phyloP scores from a whole-genome alignment of 1,284 basidiomycete species.

The Naganishia sp. region DNA sequence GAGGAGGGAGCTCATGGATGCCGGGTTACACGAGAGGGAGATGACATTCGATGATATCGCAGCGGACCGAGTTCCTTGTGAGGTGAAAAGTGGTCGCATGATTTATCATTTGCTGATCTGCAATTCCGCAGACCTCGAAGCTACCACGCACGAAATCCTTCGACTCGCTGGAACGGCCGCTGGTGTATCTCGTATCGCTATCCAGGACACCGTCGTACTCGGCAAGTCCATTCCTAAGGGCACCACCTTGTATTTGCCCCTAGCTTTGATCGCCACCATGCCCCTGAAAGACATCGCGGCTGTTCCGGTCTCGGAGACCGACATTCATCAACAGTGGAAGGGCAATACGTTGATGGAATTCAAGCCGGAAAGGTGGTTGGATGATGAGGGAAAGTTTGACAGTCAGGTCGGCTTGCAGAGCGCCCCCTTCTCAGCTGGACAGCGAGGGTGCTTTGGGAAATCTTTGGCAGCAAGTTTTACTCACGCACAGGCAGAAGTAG shows the following conservation, averaged over 20 bases:
- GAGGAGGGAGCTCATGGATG: slow-evolving; percentile 20
- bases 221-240: slow-evolving; percentile 42
- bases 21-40: slow-evolving; percentile 22
- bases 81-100: not conserved
- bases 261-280: slow-evolving; percentile 5
- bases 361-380: slow-evolving; percentile 43
- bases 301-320: not conserved
- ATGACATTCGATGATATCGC: slow-evolving; percentile 20
- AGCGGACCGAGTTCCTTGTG: slow-evolving; percentile 27
- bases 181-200: slow-evolving; percentile 38
- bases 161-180: slow-evolving; percentile 40
- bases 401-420: slow-evolving; percentile 39
- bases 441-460: slow-evolving; percentile 45
- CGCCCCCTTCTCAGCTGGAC: slow-evolving; percentile 42
- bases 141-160: slow-evolving; percentile 42
- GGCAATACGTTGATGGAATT: slow-evolving; percentile 37
- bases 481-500: not conserved
- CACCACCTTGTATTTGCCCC: slow-evolving; percentile 38
- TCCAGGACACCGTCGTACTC: slow-evolving; percentile 39
- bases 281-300: slow-evolving; percentile 6
- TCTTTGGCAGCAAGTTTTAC: slow-evolving; percentile 43
- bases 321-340: slow-evolving; percentile 32
- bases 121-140: slow-evolving; percentile 57
- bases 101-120: not conserved
- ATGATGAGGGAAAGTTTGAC: slow-evolving; percentile 41